Evolutionary conservation across 371 early-diverging fungal genomes (phyloP), one percentile per base, ranked within the genome.

Genomic region (Lichtheimia ramosa): DNA sequence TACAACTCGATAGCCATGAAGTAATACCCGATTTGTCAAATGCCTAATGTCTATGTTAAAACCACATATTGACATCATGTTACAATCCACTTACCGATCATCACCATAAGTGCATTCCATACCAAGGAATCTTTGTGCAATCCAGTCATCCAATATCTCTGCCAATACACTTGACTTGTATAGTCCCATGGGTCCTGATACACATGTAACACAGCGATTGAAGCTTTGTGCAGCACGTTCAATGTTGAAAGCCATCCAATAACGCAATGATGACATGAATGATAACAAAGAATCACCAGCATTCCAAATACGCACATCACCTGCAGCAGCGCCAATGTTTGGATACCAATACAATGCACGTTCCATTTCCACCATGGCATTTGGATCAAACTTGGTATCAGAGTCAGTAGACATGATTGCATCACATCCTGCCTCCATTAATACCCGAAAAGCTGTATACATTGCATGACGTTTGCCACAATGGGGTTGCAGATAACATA

Each of bases 191-290:
- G 88, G 88, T 0, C 88, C 88, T n/a, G 86, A 85, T 12, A 88
- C 88, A 64, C 88, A 88, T 18, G 82, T 84, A 46, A 87, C 86
- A 51, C 77, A 77, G 8, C 81, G 73, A 51, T 85, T 79, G 54
- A 82, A 85, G 16, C 84, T 84, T 51, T 88, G 88, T 0, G 85
- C 84, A 0, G 86, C 83, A 16, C 88, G 73, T 60, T 88, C 88
- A 48, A 88, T 83, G 64, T 88, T 88, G 61, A 88, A 88, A 0
- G 88, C 87, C 73, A 88, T 83, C 85, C 86, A 84, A 55, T 87
- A 88, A 8, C 88, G 81, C 16, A 88, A 52, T 0, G 84, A 84
- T 3, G 88, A 86, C 74, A 88, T 76, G 59, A 81, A 86, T 3
- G 82, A 78, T 15, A 86, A 61, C 40, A 82, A 55, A 7, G 61